phyloP scores from a whole-genome alignment of 2,329 filamentous ascomycete genomes.

The Colletotrichum phormii region DNA sequence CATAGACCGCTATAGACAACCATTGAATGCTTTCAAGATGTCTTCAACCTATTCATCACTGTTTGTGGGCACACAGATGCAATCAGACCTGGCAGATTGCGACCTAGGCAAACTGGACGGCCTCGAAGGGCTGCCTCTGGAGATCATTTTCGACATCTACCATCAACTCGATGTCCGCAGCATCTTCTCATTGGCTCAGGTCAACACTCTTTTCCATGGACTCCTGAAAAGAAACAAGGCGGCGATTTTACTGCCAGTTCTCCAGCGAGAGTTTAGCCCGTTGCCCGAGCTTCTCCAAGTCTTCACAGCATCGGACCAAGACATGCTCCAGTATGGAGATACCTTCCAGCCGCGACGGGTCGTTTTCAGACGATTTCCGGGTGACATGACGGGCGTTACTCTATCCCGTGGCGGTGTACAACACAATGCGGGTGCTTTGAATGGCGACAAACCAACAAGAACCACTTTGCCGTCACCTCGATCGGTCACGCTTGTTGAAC shows the following conservation, averaged over 20 bases:
- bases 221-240: conserved; percentile 56
- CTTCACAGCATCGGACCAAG: conserved; percentile 54
- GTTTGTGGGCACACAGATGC: neutral
- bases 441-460: conserved; percentile 3
- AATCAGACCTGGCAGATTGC: neutral
- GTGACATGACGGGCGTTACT: conserved; percentile 44
- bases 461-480: conserved; percentile 28
- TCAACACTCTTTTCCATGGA: conserved; percentile 50
- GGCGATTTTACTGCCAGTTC: conserved; percentile 55
- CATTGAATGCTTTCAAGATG: conserved; percentile 5
- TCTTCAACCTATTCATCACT: conserved; percentile 21
- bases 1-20: neutral
- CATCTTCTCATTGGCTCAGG: conserved; percentile 52
- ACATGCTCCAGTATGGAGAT: conserved; percentile 46
- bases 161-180: conserved; percentile 55
- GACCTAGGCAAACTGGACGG: conserved; percentile 25
- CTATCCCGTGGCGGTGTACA: conserved; percentile 26
- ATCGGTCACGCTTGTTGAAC: conserved; percentile 45
- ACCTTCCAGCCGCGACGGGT: conserved; percentile 53
- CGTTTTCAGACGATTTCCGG: conserved; percentile 51
- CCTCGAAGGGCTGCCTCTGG: conserved; percentile 53
- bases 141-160: conserved; percentile 62
- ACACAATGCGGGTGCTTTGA: neutral
- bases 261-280: conserved; percentile 56
- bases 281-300: conserved; percentile 60